phyloP scores from a whole-genome alignment of 2,329 filamentous ascomycete genomes.

The Xylogone sp. region DNA sequence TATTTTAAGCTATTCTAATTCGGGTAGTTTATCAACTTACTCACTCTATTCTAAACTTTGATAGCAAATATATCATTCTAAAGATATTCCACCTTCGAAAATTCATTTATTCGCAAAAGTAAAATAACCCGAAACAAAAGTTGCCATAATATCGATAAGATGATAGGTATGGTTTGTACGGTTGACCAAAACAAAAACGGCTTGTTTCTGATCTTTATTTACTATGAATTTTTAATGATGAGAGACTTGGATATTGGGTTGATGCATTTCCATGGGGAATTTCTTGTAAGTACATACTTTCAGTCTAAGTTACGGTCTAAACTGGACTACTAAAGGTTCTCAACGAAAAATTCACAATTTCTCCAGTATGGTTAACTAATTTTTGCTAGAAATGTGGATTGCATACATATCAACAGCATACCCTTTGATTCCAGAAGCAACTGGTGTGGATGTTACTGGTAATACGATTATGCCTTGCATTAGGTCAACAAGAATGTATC shows the following conservation, averaged over 20 bases:
- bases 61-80: too few species aligned
- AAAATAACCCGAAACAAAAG: too few species aligned
- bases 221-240: too few species aligned
- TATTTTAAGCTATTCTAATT: too few species aligned
- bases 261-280: conserved; percentile 1
- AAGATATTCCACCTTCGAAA: too few species aligned
- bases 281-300: neutral
- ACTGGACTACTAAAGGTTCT: neutral
- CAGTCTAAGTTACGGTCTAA: neutral
- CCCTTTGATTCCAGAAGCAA: conserved; percentile 45
- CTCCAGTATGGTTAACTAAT: conserved; percentile 9
- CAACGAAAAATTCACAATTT: conserved; percentile 1
- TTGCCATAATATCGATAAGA: too few species aligned
- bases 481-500: conserved; percentile 32
- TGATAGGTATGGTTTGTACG: too few species aligned
- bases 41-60: too few species aligned
- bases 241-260: neutral
- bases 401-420: conserved; percentile 35
- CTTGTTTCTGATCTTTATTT: too few species aligned
- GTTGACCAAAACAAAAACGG: too few species aligned
- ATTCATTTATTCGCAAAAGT: too few species aligned
- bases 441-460: conserved; percentile 39
- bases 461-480: conserved; percentile 43
- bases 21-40: too few species aligned
- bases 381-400: conserved; percentile 8